Evolutionary conservation across 2,329 filamentous ascomycete genomes (phyloP), one percentile per base, ranked within the genome.

Genomic region (Coleophoma crateriformis): DNA sequence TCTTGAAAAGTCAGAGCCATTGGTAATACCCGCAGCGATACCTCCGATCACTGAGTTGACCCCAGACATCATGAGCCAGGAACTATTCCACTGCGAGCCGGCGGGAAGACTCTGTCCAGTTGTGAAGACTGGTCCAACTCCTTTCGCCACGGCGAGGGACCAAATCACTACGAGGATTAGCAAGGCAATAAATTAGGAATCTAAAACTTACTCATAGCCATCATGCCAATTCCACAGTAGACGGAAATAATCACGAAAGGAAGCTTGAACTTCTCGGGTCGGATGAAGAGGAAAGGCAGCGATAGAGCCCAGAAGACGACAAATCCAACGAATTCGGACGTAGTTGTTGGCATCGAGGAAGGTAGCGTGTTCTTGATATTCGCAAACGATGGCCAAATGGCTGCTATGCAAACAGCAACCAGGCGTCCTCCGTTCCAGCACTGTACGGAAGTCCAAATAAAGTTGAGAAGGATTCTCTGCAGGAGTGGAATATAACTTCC

Each of bases 381-480:
- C 12, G 42, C 42, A 33, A 46, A 54, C 11, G 51, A 54, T 7
- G 51, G 51, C 51, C 51, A 54, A n/a, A 54, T 51, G n/a, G 51
- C 51, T 20, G 51, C 39, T 20, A 54, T 17, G 33, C 49, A 51
- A 32, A 54, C 46, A 15, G 47, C 46, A 10, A 49, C 43, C 20
- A 54, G 46, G 37, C 49, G 43, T 27, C 51, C 51, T 13, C 51
- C 51, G 22, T 50, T 53, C 51, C 51, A 53, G 44, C 68, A 74
- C 53, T 76, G 72, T 0, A 74, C 63, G 4, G 72, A 70, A 35
- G 68, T 72, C 74, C 74, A 77, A 41, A 77, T 74, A 48, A 77
- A 75, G 55, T 75, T 76, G 8, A 77, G 64, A 45, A 77, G 45
- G 15, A 73, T 68, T 2, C 75, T 68, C 56, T 76, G 72, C 7